phyloP scores from a whole-genome alignment of 2,329 filamentous ascomycete species.

The Ceratocystis lukuohia region DNA sequence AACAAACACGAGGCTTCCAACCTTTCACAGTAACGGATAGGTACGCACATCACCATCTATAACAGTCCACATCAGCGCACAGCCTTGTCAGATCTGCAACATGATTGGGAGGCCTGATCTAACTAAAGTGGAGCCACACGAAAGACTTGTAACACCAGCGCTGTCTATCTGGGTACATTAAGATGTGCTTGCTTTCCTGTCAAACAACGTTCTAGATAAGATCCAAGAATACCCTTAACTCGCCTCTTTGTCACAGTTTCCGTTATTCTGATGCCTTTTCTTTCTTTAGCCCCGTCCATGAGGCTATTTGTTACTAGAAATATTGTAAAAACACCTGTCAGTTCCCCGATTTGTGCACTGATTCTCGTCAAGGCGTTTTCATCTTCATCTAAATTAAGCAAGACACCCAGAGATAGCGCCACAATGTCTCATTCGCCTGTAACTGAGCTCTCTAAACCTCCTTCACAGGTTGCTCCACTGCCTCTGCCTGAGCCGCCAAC shows the following conservation, averaged over 20 bases:
- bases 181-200: too few relatives aligned
- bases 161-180: too few relatives aligned
- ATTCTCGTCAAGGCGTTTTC: neutral
- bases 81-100: neutral
- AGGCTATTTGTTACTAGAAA: neutral
- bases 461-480: constrained; percentile 7
- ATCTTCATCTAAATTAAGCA: neutral
- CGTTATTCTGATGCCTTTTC: neutral
- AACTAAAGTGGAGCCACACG: neutral
- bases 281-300: neutral
- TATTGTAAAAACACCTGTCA: neutral
- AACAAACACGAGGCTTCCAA: neutral
- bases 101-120: neutral
- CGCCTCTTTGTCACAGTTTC: neutral
- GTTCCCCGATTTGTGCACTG: neutral
- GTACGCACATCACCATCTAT: neutral
- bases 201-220: too few relatives aligned
- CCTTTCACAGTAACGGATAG: neutral
- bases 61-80: neutral
- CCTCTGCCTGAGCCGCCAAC: constrained; percentile 19
- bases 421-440: neutral
- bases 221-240: neutral
- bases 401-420: neutral
- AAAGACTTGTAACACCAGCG: neutral
- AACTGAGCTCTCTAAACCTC: neutral